Conservation (phyloP, 2,329 filamentous ascomycete genomes). For the Curvularia spicifera region DNA sequence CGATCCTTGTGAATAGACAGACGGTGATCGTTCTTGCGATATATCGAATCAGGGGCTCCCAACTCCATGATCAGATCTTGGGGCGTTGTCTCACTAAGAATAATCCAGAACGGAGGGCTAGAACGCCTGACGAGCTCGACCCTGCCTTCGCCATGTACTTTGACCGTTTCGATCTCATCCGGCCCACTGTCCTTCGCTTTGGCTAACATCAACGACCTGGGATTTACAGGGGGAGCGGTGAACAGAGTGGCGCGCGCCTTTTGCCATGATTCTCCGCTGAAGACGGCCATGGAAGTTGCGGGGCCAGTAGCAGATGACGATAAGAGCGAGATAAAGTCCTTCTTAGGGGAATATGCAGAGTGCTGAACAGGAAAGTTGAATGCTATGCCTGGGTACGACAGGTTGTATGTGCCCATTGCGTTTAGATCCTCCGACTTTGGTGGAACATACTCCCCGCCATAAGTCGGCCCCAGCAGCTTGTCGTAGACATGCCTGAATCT, state of each 20-base stretch:
- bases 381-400: slow-evolving; percentile 93
- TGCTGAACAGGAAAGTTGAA: slow-evolving; percentile 85
- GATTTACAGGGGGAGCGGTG: slow-evolving; percentile 73
- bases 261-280: slow-evolving; percentile 88
- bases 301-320: slow-evolving; percentile 77
- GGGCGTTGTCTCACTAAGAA: slow-evolving; percentile 83
- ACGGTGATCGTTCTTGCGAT: slow-evolving; percentile 86
- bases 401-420: slow-evolving; percentile 75
- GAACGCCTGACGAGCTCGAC: slow-evolving; percentile 79
- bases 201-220: slow-evolving; percentile 69
- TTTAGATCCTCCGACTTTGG: slow-evolving; percentile 61
- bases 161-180: slow-evolving; percentile 84
- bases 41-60: slow-evolving; percentile 91
- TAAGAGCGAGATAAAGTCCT: slow-evolving; percentile 85
- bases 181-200: slow-evolving; percentile 81
- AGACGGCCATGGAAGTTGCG: slow-evolving; percentile 88
- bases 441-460: slow-evolving; percentile 87
- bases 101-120: slow-evolving; percentile 71
- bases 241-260: slow-evolving; percentile 79
- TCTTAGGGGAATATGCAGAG: slow-evolving; percentile 74
- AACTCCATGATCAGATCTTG: slow-evolving; percentile 91
- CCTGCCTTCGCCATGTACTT: slow-evolving; percentile 76
- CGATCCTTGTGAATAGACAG: slow-evolving; percentile 77
- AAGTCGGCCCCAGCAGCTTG: slow-evolving; percentile 89
- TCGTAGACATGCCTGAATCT: slow-evolving; percentile 91